These are phyloP conservation scores for Cardamine chenopodiifolia DNA, from an alignment of 345 rosid genomes.

Conservation along the genomic window DNA sequence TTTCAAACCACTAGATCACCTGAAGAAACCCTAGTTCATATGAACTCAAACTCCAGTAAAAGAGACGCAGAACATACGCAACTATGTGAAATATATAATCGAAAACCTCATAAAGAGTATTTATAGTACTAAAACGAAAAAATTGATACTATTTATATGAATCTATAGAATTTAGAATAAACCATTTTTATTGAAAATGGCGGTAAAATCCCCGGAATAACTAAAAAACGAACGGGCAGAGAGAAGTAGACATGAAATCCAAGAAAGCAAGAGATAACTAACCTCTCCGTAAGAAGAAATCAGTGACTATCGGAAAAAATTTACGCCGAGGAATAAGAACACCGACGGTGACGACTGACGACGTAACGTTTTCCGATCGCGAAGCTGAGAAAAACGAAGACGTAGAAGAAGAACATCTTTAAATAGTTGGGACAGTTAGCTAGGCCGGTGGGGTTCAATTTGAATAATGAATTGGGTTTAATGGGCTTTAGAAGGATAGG, in stretches of 20 bases:
- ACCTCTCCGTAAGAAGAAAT: not conserved
- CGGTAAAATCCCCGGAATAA: not conserved
- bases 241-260: not conserved
- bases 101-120: not conserved
- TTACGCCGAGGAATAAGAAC: not conserved
- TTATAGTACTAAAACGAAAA: not conserved
- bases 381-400: not conserved
- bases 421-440: not conserved
- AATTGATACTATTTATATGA: not conserved
- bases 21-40: not conserved
- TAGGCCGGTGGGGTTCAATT: not conserved
- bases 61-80: not conserved
- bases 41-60: not conserved
- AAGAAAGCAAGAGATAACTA: not conserved
- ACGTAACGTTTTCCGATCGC: not conserved
- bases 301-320: not conserved
- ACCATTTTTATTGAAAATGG: not conserved
- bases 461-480: not conserved
- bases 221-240: not conserved
- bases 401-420: not conserved
- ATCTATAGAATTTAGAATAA: not conserved
- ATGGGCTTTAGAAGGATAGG: not conserved
- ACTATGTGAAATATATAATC: not conserved
- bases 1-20: not conserved
- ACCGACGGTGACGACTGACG: not conserved